A percentile compares a stretch with the other conserved stretches of the same genome.
Evolutionary conservation across 2,329 filamentous ascomycete genomes (phyloP).

Genomic region (Xylaria sp.): DNA sequence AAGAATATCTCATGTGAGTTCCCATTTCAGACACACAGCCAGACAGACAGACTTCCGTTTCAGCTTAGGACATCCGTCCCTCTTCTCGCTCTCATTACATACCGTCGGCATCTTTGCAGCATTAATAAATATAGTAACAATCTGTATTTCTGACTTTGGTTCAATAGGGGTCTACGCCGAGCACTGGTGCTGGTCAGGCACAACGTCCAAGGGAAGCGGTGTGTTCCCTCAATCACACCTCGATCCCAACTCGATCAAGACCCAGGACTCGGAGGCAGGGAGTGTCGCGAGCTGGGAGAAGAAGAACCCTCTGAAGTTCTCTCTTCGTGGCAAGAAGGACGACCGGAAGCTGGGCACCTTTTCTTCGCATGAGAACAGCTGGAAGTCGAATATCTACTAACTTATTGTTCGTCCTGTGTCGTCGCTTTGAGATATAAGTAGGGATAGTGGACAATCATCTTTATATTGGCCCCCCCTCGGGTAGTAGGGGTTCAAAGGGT

Average conservation of each 20-base stretch:
- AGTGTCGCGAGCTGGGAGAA: conserved; percentile 49
- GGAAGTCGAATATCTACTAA: conserved; percentile 41
- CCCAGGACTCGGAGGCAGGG: conserved; percentile 40
- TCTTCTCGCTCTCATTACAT: background rate
- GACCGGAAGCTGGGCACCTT: conserved; percentile 42
- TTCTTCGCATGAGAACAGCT: conserved; percentile 34
- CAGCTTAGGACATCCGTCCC: background rate
- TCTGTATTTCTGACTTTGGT: conserved; percentile 29
- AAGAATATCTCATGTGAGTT: conserved; percentile 64
- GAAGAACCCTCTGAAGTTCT: conserved; percentile 47
- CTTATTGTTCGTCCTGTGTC: background rate
- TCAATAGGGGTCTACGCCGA: conserved; percentile 48
- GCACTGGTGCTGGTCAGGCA: conserved; percentile 52
- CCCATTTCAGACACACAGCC: background rate
- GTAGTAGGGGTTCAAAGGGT: background rate
- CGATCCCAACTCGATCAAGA: conserved; percentile 46
- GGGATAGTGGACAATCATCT: background rate
- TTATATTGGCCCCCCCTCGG: background rate
- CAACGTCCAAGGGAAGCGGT: conserved; percentile 49
- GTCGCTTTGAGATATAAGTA: background rate
- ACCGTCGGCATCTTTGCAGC: background rate
- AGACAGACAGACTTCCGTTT: background rate
- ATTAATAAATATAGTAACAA: background rate
- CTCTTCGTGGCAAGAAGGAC: conserved; percentile 43
- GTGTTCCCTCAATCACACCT: conserved; percentile 51